A percentile compares a stretch with the other conserved stretches of the same genome.
These are phyloP conservation scores for Cordyceps fumosorosea DNA, from an alignment of 2,329 filamentous ascomycete genomes.

Conservation along the genomic window DNA sequence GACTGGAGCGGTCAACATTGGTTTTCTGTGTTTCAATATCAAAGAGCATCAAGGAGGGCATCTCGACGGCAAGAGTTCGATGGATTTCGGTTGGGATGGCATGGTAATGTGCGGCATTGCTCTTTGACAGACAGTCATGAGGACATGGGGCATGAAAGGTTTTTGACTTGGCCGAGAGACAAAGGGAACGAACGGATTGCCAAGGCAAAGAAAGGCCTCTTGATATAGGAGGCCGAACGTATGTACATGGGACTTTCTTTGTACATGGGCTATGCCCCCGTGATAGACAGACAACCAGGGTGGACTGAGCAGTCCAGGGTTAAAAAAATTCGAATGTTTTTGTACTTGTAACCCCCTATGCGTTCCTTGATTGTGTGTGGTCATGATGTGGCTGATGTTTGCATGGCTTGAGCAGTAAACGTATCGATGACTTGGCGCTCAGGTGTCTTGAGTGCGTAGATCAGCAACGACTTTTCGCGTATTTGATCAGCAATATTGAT, in stretches of 20 bases:
- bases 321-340: slow-evolving; percentile 25
- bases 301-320: slow-evolving; percentile 26
- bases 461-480: not conserved
- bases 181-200: slow-evolving; percentile 8
- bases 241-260: slow-evolving; percentile 4
- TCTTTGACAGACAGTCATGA: slow-evolving; percentile 19
- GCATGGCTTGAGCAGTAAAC: no score
- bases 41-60: slow-evolving; percentile 31
- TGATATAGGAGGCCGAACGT: slow-evolving; percentile 20
- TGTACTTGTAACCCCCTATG: not conserved
- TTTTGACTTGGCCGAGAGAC: slow-evolving; percentile 27
- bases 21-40: slow-evolving; percentile 28
- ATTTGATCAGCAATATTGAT: not conserved
- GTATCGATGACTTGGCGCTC: no score
- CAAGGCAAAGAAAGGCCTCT: slow-evolving; percentile 22
- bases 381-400: not conserved
- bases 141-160: slow-evolving; percentile 21
- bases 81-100: slow-evolving; percentile 29
- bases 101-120: slow-evolving; percentile 23
- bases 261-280: slow-evolving; percentile 22
- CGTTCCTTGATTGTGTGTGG: not conserved
- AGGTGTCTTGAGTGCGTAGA: no score
- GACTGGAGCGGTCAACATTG: slow-evolving; percentile 27
- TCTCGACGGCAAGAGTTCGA: slow-evolving; percentile 32
- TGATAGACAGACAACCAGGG: slow-evolving; percentile 26